Evolutionary conservation across 345 rosid species (phyloP).

Genomic region (Brassica juncea): DNA sequence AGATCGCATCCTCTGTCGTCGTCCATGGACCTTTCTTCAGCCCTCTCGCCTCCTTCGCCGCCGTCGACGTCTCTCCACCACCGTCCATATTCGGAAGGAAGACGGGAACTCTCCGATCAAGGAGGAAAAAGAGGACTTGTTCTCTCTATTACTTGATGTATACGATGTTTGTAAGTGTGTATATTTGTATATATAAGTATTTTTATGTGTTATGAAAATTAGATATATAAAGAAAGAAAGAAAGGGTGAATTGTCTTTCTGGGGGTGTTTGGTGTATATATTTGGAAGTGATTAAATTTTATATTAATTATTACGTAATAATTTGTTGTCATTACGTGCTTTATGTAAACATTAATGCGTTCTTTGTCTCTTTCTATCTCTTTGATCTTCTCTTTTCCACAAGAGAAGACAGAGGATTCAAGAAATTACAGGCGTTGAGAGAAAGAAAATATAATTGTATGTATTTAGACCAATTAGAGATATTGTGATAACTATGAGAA

Average conservation of each 20-base stretch:
- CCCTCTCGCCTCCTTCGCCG: constrained; percentile 33
- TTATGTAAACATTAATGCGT: constrained; percentile 33
- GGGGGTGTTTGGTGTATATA: constrained; percentile 34
- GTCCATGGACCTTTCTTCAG: constrained; percentile 94
- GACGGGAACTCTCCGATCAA: constrained; percentile 35
- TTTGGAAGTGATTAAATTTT: constrained; percentile 23
- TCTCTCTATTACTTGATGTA: constrained; percentile 31
- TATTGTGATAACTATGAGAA: constrained; percentile 9
- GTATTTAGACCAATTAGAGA: not conserved
- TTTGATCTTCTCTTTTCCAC: constrained; percentile 14
- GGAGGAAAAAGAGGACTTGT: constrained; percentile 16
- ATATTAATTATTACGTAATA: constrained; percentile 37
- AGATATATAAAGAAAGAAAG: constrained; percentile 34
- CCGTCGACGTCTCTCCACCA: constrained; percentile 14
- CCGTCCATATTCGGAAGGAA: constrained; percentile 33
- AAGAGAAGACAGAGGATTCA: constrained; percentile 23
- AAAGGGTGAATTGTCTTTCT: constrained; percentile 2
- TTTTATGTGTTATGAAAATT: constrained; percentile 20
- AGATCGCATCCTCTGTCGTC: constrained; percentile 64
- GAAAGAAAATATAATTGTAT: constrained; percentile 23
- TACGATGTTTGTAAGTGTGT: constrained; percentile 29
- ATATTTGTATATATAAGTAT: constrained; percentile 33
- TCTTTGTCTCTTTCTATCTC: constrained; percentile 30
- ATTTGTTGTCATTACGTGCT: constrained; percentile 38
- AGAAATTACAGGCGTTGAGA: constrained; percentile 9